Evolutionary conservation across 805 yeast genomes (phyloP), one percentile per base, ranked within the genome.

Genomic region (Ogataea allantospora): DNA sequence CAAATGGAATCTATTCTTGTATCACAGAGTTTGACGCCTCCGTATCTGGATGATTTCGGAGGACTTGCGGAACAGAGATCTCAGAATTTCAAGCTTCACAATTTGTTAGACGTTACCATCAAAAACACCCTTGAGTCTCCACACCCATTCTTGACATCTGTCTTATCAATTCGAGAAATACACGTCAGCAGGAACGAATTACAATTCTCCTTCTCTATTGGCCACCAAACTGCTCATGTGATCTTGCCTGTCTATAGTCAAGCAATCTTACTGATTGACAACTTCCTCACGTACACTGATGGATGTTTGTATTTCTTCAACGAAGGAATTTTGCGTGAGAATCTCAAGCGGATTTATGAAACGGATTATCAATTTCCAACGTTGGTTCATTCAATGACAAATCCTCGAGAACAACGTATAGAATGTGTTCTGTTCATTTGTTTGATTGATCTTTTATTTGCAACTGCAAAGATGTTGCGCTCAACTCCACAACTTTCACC

Each of bases 291-390:
- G 37, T 81, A 80, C 55, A 81, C 80, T 47, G 88, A 80, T 53
- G 88, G 86, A 1, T 81, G 88, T 48, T 78, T 81, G 52, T 82
- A 82, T 62, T 82, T 81, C 53, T 80, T 82, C 65, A 82, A 82
- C 50, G 88, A 81, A 54, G 88, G 88, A 1, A 51, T 80, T 12
- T 78, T 80, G 16, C 79, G 78, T 48, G 71, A 73, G 46, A 78
- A 74, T 44, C 53, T 82, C 36, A 71, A 72, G 63, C 67, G 75
- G 42, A 63, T 80, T 8, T 82, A 81, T 55, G 70, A 76, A 11
- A 30, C 38, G 60, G 65, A 25, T 11, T 10, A 5, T 13, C 5
- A 6, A 5, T 13, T 43, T 46, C 42, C 40, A 8, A 19, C 26
- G 3, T 25, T 40, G 14, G 34, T 21, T 14, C 5, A 35, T 31